Evolutionary conservation across 2,329 filamentous ascomycete species (phyloP), one percentile per base, ranked within the genome.

Genomic region (Aureobasidium sp.): DNA sequence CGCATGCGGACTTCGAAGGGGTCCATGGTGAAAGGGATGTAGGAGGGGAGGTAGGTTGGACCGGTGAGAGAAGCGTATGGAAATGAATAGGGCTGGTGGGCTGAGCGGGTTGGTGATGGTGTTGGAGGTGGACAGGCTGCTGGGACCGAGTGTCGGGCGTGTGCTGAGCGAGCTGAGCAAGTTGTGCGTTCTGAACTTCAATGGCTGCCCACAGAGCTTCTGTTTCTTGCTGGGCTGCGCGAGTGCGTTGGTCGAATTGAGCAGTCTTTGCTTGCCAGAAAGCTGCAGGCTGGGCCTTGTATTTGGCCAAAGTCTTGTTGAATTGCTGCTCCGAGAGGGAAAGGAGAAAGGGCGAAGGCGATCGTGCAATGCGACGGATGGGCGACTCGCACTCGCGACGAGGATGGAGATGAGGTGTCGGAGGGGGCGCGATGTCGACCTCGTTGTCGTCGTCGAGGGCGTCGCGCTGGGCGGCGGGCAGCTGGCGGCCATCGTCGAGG

Each of bases 1-100:
- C 91, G 91, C 84, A 99, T 92, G 72, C 94, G 92, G 69, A 97
- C 93, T 80, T 97, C 94, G 76, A 99, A 99, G 6, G 95, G 94
- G 77, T 99, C 83, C 85, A 87, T 88, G 60, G 55, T 66, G 39
- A 34, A 3, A 11, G 22, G 14, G 17, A 14, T 25, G 37, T 45
- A 5, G 12, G 14, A 8, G 42, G 14, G 15, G 11, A 15, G n/a
- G 11, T n/a, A n/a, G 36, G 14, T 29, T 5, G 45, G 25, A 29
- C 4, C 8, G 25, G 45, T 9, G 25, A 8, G 11, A 17, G 45
- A 17, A 17, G 45, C 17, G 14, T 25, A 8, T 27, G 11, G 22
- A 45, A 15, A 5, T 14, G 20, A 4, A 25, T 8, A 17, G 42
- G 12, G 15, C 22, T 5, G 14, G 42, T 1, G 6, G 22, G 42